Base-by-base conservation (phyloP, 352 stramenopile genomes). In the Phytophthora citrophthora region DNA sequence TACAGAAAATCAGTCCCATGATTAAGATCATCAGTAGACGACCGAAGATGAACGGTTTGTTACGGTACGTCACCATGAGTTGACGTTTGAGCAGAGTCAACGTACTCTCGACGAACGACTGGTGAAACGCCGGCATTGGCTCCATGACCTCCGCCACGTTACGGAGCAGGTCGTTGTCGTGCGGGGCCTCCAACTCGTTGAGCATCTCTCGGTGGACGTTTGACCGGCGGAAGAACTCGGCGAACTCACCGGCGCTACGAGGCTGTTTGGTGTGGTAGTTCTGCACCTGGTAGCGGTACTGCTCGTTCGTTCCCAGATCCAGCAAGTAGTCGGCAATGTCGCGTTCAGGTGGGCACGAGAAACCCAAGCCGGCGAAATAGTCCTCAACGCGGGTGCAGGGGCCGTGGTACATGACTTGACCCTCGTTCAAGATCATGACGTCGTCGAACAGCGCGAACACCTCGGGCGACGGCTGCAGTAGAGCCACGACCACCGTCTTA, bases 381-480 rank as follows among this genome's bases (percentile, higher is more conserved):
- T 39, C 13, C 24, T 77, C 20, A 8, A 68, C 65, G 1, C 39
- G 16, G 13, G 40, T 36, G 16, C 63, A 52, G 1, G 74, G 71
- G 2, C 74, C 74, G 39, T 63, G 69, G 61, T 94, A 98, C 43
- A 97, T 86, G 23, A 98, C 63, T 24, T 80, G 53, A 23, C 93
- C 92, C 44, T 94, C 72, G 68, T 90, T 88, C 40, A 98, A 9
- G 43, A 74, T 68, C 55, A 74, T 71, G 3, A 74, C 67, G 34
- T 74, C 40, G 54, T 74, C 67, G 71, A 98, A 98, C 16, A 97
- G 64, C 5, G 80, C 80, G 38, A 96, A 93, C 3, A 95, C 89
- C 75, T 98, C 91, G 0, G 94, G 94, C 2, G 93, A 77, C 34
- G 94, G 92, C 70, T 98, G 74, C 10, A 96, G 61, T 27, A 97